Conservation (phyloP, 1,139 yeast species). For the Sugiyamaella xylanicola region DNA sequence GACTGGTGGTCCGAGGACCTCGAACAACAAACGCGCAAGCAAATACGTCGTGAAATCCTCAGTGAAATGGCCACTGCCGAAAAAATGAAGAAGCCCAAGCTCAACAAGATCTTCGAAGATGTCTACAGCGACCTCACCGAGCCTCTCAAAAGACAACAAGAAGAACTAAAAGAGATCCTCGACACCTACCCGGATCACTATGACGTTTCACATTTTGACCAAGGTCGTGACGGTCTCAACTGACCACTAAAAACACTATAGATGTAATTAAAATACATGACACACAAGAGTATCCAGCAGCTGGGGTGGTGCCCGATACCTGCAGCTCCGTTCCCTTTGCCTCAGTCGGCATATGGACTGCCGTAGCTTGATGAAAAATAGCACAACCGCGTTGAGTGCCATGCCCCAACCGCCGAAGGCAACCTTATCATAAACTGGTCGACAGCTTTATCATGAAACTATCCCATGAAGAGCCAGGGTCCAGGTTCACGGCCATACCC, state of each 20-base stretch:
- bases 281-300: neutral
- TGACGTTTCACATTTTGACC: constrained; percentile 37
- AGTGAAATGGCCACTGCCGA: constrained; percentile 40
- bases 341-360: no score
- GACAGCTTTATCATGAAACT: no score
- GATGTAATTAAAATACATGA: no score
- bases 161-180: constrained; percentile 38
- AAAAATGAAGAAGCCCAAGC: constrained; percentile 38
- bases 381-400: no score
- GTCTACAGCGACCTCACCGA: constrained; percentile 34
- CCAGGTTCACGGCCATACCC: neutral
- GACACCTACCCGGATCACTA: constrained; percentile 40
- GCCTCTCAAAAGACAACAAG: constrained; percentile 36
- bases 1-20: constrained; percentile 41
- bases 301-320: neutral
- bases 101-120: constrained; percentile 38
- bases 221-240: constrained; percentile 34
- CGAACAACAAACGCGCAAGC: constrained; percentile 35
- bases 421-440: no score
- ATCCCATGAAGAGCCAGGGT: no score
- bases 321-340: no score
- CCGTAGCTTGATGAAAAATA: no score
- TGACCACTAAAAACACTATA: neutral
- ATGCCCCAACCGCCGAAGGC: no score
- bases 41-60: constrained; percentile 36